phyloP scores from a whole-genome alignment of 2,329 filamentous ascomycete species.

The Clonostachys byssicola region DNA sequence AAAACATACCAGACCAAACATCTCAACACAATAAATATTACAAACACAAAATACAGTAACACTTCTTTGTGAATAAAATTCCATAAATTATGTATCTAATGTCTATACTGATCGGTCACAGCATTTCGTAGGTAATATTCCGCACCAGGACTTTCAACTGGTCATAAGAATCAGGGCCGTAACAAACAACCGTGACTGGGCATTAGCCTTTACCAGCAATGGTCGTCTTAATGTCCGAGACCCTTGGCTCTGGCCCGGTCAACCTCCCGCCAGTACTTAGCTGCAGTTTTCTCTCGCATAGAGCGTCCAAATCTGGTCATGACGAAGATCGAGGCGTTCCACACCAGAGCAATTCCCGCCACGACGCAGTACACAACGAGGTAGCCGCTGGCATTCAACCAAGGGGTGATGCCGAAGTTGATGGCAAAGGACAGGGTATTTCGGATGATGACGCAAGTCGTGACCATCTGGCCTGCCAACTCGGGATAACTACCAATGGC shows the following conservation, averaged over 20 bases:
- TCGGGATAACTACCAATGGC: constrained; percentile 21
- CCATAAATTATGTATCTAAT: too few relatives aligned
- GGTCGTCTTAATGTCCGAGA: constrained; percentile 5
- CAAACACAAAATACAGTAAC: too few relatives aligned
- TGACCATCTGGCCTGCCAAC: constrained; percentile 18
- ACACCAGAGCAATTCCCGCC: constrained; percentile 26
- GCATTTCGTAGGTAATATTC: too few relatives aligned
- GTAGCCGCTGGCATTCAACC: constrained; percentile 25
- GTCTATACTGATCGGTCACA: too few relatives aligned
- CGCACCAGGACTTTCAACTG: too few relatives aligned
- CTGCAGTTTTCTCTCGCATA: constrained; percentile 28
- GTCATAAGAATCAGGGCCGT: too few relatives aligned
- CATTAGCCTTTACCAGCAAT: too few relatives aligned
- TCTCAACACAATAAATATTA: too few relatives aligned
- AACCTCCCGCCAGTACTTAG: constrained; percentile 29
- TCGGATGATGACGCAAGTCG: constrained; percentile 22
- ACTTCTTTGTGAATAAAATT: too few relatives aligned
- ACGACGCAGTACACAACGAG: constrained; percentile 28
- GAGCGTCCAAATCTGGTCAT: constrained; percentile 43
- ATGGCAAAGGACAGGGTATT: constrained; percentile 33
- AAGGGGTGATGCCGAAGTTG: constrained; percentile 25
- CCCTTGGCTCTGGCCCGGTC: constrained; percentile 12
- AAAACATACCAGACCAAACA: too few relatives aligned
- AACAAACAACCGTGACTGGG: too few relatives aligned
- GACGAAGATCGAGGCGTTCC: constrained; percentile 32